Evolutionary conservation across 2,329 filamentous ascomycete genomes (phyloP), one percentile per base, ranked within the genome.

Genomic region (Trichoderma hamatum): DNA sequence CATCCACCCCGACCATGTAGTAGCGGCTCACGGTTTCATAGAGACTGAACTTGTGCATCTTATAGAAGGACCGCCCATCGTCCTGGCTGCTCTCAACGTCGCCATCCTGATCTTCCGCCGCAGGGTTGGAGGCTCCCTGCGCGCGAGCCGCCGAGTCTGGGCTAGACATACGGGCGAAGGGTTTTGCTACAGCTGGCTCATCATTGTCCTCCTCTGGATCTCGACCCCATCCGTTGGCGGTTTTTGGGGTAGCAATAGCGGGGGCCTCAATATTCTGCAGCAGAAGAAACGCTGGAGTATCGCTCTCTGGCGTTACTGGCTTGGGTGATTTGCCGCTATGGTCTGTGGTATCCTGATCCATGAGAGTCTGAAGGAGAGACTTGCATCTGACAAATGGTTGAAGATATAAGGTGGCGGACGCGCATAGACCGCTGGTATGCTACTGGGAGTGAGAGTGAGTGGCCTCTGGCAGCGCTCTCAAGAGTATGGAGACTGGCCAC

Each of bases 11-110:
- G 21, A 98, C 93, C 72, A 99, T 91, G 79, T 97, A 99, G 80
- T 96, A 99, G 64, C 93, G 88, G 67, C 90, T 93, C 14, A 93
- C 92, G 3, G 96, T 99, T 82, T 99, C 96, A 80, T 99, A 98
- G 26, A 99, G 83, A n/a, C 92, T 96, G 80, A 97, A 98, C 76
- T 96, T 96, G 83, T 97, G 94, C 93, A 99, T 97, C 78, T 86
- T 87, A 79, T 86, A 85, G 55, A 84, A 78, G 21, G 83, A 73
- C 26, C 82, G 80, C 10, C 59, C 58, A 16, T 54, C 52, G 28
- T 30, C 32, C 28, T 59, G 63, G 51, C 36, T 43, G n/a, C 58
- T 54, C 24, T 68, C 64, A 9, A 30, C 32, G 26, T 78, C 77
- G 16, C 75, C 74, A 36, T 80, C 77, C 43, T 72, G 70, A 3